These are phyloP conservation scores for Hymenoscyphus scutula DNA, from an alignment of 2,329 filamentous ascomycete genomes.

Conservation along the genomic window DNA sequence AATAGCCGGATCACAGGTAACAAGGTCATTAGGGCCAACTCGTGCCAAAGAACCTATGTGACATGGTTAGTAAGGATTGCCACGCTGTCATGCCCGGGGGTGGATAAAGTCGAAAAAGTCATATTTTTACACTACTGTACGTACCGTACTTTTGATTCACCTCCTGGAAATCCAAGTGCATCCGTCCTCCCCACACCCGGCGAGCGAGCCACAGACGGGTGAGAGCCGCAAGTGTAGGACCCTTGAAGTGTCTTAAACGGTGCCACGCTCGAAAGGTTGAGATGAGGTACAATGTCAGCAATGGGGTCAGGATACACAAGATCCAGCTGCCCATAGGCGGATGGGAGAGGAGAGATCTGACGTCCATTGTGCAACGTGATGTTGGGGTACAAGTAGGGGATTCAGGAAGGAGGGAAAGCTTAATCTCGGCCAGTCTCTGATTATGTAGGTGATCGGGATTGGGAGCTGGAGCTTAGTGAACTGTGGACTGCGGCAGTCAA, in stretches of 20 bases:
- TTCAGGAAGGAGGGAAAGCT: no score
- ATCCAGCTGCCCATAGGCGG: background rate
- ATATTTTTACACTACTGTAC: conserved; percentile 3
- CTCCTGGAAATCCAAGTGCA: conserved; percentile 20
- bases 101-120: background rate
- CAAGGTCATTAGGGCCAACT: conserved; percentile 31
- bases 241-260: conserved; percentile 20
- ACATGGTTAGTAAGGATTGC: background rate
- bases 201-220: conserved; percentile 24
- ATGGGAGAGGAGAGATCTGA: background rate
- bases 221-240: conserved; percentile 18
- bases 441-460: no score
- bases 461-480: background rate
- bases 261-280: background rate
- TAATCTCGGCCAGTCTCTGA: no score
- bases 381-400: no score
- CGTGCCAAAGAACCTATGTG: conserved; percentile 19
- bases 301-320: background rate
- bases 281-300: conserved; percentile 3
- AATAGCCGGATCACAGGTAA: conserved; percentile 27
- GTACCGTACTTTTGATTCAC: conserved; percentile 24
- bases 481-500: background rate
- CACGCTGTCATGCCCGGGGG: background rate
- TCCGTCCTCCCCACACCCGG: conserved; percentile 15
- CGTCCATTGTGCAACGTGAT: conserved; percentile 1